Base-by-base conservation (phyloP, 768 basidiomycete species). In the Gelatoporia subvermispora region DNA sequence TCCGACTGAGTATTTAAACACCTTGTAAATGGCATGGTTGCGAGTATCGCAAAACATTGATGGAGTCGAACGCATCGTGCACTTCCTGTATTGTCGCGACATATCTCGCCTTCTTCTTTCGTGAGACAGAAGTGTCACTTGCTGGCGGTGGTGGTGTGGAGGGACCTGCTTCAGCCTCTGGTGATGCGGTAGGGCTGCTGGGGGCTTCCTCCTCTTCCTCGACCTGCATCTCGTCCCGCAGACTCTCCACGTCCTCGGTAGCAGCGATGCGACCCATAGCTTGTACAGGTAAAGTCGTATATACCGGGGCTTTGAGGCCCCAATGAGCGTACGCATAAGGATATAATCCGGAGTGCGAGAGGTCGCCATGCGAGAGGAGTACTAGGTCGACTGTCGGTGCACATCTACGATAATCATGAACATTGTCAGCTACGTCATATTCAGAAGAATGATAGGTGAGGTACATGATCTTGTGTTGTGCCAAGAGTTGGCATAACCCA, bases 11-110 rank as follows among this genome's bases (percentile, higher is more conserved):
- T 13, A 44, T 24, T 1, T 3, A 65, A 72, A 64, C 59, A 91
- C 94, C 94, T 75, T 91, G 88, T 24, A 99, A 76, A 69, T 95
- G 93, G 4, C 91, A 88, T 3, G 95, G 95, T 56, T 97, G 94
- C 8, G 93, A 94, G 64, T 95, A 98, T 47, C 94, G 80, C 55
- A 98, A 77, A 1, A 93, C 89, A 59, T 88, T 96, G 55, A 98
- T 78, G 4, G 82, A 82, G 55, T 94, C 88, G 64, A 97, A 97
- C 3, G 95, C 91, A 50, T 93, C 90, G 59, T 92, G 85, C 9
- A 99, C 85, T 69, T 97, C 88, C 41, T 84, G 81, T 3, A 78
- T 68, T 13, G 88, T 91, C 4, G 92, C 78, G 51, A 96, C 73
- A 65, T 75, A 85, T 72, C 82, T 82, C 46, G 75, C 70, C 56